Evolutionary conservation across 768 basidiomycete genomes (phyloP).

Genomic region (Collybia sordida): DNA sequence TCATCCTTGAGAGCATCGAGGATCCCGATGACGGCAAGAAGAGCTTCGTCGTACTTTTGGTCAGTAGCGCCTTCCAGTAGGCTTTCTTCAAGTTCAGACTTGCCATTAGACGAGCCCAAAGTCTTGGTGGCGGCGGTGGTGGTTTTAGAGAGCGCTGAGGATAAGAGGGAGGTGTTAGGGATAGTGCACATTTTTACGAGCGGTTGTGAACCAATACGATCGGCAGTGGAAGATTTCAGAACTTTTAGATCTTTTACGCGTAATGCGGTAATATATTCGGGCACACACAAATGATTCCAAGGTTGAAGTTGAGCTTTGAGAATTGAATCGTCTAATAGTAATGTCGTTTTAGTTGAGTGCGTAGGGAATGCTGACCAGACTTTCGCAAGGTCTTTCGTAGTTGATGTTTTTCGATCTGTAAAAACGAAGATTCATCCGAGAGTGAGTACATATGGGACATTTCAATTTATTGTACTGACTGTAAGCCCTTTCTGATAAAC

Average conservation of each 20-base stretch:
- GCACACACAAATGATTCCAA: conserved; percentile 74
- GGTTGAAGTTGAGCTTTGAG: conserved; percentile 63
- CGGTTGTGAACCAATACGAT: neutral
- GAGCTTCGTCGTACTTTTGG: conserved; percentile 45
- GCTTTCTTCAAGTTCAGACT: neutral
- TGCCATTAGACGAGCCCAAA: neutral
- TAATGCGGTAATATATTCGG: conserved; percentile 49
- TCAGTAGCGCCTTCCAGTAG: neutral
- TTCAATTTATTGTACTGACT: conserved; percentile 42
- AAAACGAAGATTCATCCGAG: neutral
- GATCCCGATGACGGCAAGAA: conserved; percentile 68
- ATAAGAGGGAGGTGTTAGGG: too few relatives aligned
- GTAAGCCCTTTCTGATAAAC: conserved; percentile 55
- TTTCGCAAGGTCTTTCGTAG: conserved; percentile 69
- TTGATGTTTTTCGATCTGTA: conserved; percentile 42
- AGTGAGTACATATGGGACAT: neutral
- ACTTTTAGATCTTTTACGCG: conserved; percentile 1
- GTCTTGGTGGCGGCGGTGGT: too few relatives aligned
- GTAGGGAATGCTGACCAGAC: conserved; percentile 50
- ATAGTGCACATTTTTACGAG: too few relatives aligned
- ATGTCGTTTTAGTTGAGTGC: conserved; percentile 41
- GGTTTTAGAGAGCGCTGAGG: too few relatives aligned
- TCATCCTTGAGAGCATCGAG: conserved; percentile 58
- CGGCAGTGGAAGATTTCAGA: too few relatives aligned
- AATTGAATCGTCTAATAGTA: conserved; percentile 53